Percentiles rank a stretch among this genome's conserved stretches.
Evolutionary conservation across 2,329 filamentous ascomycete species (phyloP).

Genomic region (Davidsoniella australis): DNA sequence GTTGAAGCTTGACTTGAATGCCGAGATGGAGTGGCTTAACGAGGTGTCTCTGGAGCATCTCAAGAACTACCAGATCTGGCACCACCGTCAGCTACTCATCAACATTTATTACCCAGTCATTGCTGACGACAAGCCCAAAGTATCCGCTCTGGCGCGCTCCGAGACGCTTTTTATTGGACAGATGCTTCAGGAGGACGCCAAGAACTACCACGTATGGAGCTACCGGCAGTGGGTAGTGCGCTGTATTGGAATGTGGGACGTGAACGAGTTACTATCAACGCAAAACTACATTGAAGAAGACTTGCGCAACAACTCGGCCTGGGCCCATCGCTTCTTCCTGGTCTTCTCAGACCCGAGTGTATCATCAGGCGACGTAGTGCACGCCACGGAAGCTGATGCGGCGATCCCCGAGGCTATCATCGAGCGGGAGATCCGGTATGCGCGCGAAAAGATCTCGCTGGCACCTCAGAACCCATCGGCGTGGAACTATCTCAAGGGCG

Average conservation of each 20-base stretch:
- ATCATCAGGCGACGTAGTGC: slow-evolving; percentile 26
- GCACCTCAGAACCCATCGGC: slow-evolving; percentile 88
- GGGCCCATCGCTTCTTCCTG: slow-evolving; percentile 94
- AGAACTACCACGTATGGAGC: slow-evolving; percentile 98
- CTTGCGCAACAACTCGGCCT: slow-evolving; percentile 89
- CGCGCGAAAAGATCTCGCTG: slow-evolving; percentile 52
- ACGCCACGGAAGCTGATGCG: slow-evolving; percentile 35
- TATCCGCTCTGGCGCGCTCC: slow-evolving; percentile 39
- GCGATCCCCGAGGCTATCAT: slow-evolving; percentile 45
- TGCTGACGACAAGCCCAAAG: slow-evolving; percentile 37
- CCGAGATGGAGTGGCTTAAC: slow-evolving; percentile 79
- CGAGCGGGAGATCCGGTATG: slow-evolving; percentile 59
- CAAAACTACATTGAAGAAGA: slow-evolving; percentile 61
- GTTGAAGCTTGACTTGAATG: slow-evolving; percentile 44
- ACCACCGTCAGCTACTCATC: slow-evolving; percentile 49
- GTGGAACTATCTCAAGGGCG: slow-evolving; percentile 81
- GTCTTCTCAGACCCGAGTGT: slow-evolving; percentile 50
- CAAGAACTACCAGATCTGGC: slow-evolving; percentile 99
- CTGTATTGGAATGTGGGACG: slow-evolving; percentile 52
- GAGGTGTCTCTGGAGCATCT: slow-evolving; percentile 63
- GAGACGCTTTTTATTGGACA: slow-evolving; percentile 60
- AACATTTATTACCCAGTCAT: slow-evolving; percentile 42
- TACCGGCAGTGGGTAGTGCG: slow-evolving; percentile 62
- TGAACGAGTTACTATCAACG: slow-evolving; percentile 53
- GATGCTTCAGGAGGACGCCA: slow-evolving; percentile 75